These are phyloP conservation scores for Yamadazyma phyllophila DNA, from an alignment of 805 yeast species.

Conservation along the genomic window DNA sequence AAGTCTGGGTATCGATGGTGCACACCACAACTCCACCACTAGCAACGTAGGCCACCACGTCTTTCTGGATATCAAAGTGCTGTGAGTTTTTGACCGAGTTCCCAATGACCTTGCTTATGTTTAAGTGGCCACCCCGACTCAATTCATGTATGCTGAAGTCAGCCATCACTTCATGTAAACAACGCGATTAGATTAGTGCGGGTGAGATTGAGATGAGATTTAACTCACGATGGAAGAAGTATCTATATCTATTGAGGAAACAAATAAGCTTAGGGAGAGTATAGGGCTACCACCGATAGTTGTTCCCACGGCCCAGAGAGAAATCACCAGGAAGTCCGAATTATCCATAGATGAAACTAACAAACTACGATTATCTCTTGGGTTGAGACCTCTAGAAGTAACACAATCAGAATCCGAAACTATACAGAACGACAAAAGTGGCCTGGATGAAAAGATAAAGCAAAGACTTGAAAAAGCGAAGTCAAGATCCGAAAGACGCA, in stretches of 20 bases:
- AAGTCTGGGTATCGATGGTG: conserved; percentile 17
- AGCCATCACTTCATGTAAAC: conserved; percentile 1
- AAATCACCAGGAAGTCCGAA: conserved; percentile 1
- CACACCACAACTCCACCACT: conserved; percentile 61
- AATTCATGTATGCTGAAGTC: neutral
- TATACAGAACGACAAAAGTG: neutral
- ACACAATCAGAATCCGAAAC: no score
- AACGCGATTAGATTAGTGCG: neutral
- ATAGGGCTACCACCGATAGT: conserved; percentile 42
- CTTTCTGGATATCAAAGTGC: conserved; percentile 39
- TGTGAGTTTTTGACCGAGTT: conserved; percentile 43
- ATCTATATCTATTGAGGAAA: conserved; percentile 39
- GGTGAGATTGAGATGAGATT: conserved; percentile 5
- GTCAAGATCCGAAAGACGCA: conserved; percentile 17
- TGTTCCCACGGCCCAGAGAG: neutral
- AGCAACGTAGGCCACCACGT: conserved; percentile 51
- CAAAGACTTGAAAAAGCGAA: conserved; percentile 19
- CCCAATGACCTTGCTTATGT: conserved; percentile 32
- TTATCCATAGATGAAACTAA: conserved; percentile 56
- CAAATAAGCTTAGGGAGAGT: conserved; percentile 37
- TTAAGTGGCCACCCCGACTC: conserved; percentile 6
- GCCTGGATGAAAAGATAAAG: conserved; percentile 5
- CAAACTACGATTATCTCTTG: conserved; percentile 47
- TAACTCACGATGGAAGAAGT: conserved; percentile 17
- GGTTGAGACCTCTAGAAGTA: conserved; percentile 49